These are phyloP conservation scores for Boletus albobrunnescens DNA, from an alignment of 1,284 basidiomycete genomes.

Conservation along the genomic window DNA sequence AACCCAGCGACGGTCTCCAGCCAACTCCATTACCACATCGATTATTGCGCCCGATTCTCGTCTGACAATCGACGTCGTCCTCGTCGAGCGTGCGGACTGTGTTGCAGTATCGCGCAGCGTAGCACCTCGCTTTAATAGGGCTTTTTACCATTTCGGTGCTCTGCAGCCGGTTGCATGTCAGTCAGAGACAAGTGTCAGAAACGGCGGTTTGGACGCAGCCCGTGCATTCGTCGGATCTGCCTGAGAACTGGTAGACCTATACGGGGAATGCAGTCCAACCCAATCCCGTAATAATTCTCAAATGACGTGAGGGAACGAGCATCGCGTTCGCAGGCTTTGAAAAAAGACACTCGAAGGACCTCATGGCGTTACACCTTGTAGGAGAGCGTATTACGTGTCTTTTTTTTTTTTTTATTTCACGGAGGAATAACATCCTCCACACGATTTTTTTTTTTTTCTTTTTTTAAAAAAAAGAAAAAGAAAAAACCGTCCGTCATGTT, in stretches of 20 bases:
- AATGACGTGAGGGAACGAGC: conserved; percentile 20
- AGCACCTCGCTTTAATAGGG: too few species aligned
- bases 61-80: conserved; percentile 11
- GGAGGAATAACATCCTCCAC: conserved; percentile 22
- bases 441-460: too few species aligned
- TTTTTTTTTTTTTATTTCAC: too few species aligned
- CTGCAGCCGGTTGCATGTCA: conserved; percentile 15
- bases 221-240: conserved; percentile 29
- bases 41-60: conserved; percentile 6
- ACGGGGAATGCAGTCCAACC: conserved; percentile 10
- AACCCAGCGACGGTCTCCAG: conserved; percentile 27
- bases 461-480: too few species aligned
- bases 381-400: too few species aligned
- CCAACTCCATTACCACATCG: not conserved
- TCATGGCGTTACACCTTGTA: too few species aligned
- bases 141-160: conserved; percentile 7
- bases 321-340: conserved; percentile 16
- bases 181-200: conserved; percentile 21
- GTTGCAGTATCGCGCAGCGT: not conserved
- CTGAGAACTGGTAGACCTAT: conserved; percentile 26
- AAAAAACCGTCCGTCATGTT: conserved; percentile 27
- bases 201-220: conserved; percentile 13
- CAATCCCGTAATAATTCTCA: conserved; percentile 14
- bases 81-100: conserved; percentile 5
- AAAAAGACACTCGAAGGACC: conserved; percentile 1